These are phyloP conservation scores for Pyrenochaeta sp. DNA, from an alignment of 2,329 filamentous ascomycete genomes.

Conservation along the genomic window DNA sequence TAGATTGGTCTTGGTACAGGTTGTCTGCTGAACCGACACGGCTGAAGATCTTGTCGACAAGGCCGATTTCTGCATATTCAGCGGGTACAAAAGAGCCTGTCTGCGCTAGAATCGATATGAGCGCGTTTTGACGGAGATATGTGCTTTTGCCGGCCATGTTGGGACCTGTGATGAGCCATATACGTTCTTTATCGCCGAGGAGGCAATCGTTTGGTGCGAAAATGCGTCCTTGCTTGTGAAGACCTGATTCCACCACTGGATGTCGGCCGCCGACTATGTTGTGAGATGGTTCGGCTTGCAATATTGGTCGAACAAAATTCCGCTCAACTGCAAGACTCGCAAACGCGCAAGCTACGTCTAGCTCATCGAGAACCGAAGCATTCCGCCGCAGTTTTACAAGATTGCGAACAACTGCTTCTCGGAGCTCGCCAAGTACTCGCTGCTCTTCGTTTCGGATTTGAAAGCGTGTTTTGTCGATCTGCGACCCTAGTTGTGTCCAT, in stretches of 20 bases:
- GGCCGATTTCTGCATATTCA: slow-evolving; percentile 80
- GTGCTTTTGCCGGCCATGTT: slow-evolving; percentile 99
- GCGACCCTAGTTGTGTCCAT: slow-evolving; percentile 83
- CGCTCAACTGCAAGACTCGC: slow-evolving; percentile 79
- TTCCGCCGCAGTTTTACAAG: slow-evolving; percentile 88
- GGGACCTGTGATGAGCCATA: slow-evolving; percentile 76
- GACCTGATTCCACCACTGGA: slow-evolving; percentile 86
- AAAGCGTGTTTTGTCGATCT: slow-evolving; percentile 77
- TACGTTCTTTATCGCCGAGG: slow-evolving; percentile 77
- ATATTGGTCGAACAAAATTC: slow-evolving; percentile 72
- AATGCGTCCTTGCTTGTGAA: slow-evolving; percentile 77
- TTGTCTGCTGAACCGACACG: slow-evolving; percentile 89
- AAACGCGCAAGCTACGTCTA: slow-evolving; percentile 89
- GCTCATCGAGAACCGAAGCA: slow-evolving; percentile 88
- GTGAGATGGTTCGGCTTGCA: slow-evolving; percentile 71
- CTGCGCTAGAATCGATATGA: slow-evolving; percentile 93
- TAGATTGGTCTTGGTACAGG: slow-evolving; percentile 92
- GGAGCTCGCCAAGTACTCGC: slow-evolving; percentile 76
- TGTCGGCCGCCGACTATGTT: slow-evolving; percentile 87
- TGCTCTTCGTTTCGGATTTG: slow-evolving; percentile 87
- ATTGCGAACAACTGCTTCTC: slow-evolving; percentile 78
- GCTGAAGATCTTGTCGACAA: slow-evolving; percentile 96
- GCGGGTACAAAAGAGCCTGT: slow-evolving; percentile 93
- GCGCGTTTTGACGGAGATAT: slow-evolving; percentile 91
- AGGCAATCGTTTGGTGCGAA: slow-evolving; percentile 90